A percentile compares a stretch with the other conserved stretches of the same genome.
phyloP scores from a whole-genome alignment of 805 yeast species.

The Candida ulmi region DNA sequence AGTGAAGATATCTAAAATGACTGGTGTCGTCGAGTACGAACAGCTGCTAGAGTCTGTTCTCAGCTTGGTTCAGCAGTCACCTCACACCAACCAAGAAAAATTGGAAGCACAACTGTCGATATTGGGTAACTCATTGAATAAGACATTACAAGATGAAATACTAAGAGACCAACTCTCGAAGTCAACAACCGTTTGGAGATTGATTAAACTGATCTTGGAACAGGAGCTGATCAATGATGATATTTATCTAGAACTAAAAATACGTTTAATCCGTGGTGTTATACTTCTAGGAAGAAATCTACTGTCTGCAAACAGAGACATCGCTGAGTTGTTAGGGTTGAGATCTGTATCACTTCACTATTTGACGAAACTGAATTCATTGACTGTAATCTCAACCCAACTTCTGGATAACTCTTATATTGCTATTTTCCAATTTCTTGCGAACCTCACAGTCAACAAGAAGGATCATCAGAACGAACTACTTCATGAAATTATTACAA shows the following conservation, averaged over 20 bases:
- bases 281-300: conserved; percentile 45
- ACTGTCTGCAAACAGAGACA: conserved; percentile 27
- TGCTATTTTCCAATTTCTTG: conserved; percentile 12
- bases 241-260: conserved; percentile 6
- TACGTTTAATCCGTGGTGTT: conserved; percentile 40
- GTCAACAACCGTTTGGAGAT: conserved; percentile 23
- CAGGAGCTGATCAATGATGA: background rate
- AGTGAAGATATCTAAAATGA: no score
- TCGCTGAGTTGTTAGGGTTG: conserved; percentile 21
- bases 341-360: conserved; percentile 1
- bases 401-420: conserved; percentile 1
- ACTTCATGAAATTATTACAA: conserved; percentile 6
- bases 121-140: background rate
- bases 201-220: conserved; percentile 13
- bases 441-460: conserved; percentile 12
- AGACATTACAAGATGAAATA: conserved; percentile 16
- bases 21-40: background rate
- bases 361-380: background rate
- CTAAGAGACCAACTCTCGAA: conserved; percentile 22
- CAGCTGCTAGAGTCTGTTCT: no score
- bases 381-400: background rate
- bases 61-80: no score
- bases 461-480: conserved; percentile 3
- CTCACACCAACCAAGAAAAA: background rate
- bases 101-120: background rate